Base-by-base conservation (phyloP, 1,284 basidiomycete species). In the Austroboletus niveus region DNA sequence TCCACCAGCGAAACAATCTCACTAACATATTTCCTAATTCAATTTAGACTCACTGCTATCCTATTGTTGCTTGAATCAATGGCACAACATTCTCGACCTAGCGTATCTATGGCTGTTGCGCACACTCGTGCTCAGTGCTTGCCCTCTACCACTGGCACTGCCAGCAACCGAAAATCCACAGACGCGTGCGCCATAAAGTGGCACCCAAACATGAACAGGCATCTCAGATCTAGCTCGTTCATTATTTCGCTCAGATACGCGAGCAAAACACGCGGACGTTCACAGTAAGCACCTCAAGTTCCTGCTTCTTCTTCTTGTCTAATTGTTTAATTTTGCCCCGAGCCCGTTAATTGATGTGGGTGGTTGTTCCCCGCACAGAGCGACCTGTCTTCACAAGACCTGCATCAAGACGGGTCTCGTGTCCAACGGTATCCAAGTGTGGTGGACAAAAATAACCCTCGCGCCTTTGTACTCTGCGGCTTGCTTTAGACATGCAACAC, bases 221-320 rank as follows among this genome's bases (percentile, higher is more conserved):
- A 49, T 48, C 57, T 51, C 30, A 55, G 62, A 60, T 61, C 34
- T 24, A 46, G 47, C 11, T 31, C 30, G 60, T 49, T 51, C 47
- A 41, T 48, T 17, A n/a, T 36, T 36, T 17, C n/a, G 27, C n/a
- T 17, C 15, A n/a, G 35, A 36, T 36, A 17, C 35, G 15, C 35
- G 35, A 17, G 35, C 32, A 45, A 29, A 40, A 45, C 58, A 56
- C 45, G 51, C 49, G 55, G 44, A 38, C 12, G n/a, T 52, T 47
- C 38, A 38, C 54, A 11, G 30, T 31, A 11, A 29, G 8, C 27
- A 29, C 8, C 27, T 1, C 27, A 29, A 8, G 8, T 29, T 29
- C 11, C 30, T 31, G 30, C 30, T 31, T 31, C 30, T 31, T 10
- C 30, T 11, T 11, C 30, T 31, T 31, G 10, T 31, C 30, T 11